phyloP scores from a whole-genome alignment of 768 basidiomycete genomes.

The Collybia nuda region DNA sequence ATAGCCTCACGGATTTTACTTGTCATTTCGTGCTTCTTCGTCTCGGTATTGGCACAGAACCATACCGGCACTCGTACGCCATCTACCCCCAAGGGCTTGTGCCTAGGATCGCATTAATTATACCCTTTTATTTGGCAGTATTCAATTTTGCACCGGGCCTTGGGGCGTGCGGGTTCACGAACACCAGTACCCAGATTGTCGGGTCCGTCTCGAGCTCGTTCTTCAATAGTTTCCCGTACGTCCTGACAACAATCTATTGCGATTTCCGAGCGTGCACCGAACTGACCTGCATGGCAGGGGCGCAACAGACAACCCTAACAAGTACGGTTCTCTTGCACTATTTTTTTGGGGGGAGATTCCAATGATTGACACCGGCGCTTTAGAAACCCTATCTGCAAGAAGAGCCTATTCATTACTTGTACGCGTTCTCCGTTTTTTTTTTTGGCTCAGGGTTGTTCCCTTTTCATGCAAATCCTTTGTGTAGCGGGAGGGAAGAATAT shows the following conservation, averaged over 20 bases:
- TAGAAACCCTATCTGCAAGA: conserved; percentile 33
- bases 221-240: conserved; percentile 35
- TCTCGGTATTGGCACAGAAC: conserved; percentile 4
- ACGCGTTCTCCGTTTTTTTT: conserved; percentile 4
- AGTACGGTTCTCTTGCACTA: conserved; percentile 9
- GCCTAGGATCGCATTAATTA: not conserved
- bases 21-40: not conserved
- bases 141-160: conserved; percentile 33
- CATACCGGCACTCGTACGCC: conserved; percentile 12
- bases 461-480: not conserved
- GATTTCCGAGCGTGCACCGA: not conserved
- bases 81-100: not conserved
- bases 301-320: conserved; percentile 25
- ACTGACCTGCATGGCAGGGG: conserved; percentile 11
- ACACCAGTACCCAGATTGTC: conserved; percentile 29
- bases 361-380: not conserved
- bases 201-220: conserved; percentile 32
- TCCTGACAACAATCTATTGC: not conserved
- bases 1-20: not conserved
- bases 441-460: not conserved
- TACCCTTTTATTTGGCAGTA: conserved; percentile 15
- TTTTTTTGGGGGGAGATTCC: not conserved
- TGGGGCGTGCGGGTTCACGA: conserved; percentile 39
- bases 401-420: conserved; percentile 23
- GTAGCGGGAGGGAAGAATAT: conserved; percentile 21